Evolutionary conservation across 306 rosid species (phyloP).

Genomic region (Inga oerstediana): DNA sequence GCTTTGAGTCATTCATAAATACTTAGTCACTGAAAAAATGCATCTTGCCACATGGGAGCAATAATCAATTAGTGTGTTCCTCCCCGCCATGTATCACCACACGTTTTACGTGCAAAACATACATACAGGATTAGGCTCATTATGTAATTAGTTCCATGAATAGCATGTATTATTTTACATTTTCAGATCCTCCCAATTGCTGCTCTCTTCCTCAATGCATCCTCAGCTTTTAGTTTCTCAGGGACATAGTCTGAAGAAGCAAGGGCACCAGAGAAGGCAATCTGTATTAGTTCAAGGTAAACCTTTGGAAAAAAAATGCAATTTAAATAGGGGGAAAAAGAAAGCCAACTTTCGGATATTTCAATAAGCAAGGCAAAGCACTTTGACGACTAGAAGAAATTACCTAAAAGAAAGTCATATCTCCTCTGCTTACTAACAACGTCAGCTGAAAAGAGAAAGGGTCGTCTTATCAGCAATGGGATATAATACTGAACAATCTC

Average conservation of each 20-base stretch:
- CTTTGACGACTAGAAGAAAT: slow-evolving; percentile 18
- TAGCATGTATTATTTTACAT: neutral
- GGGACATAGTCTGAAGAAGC: slow-evolving; percentile 54
- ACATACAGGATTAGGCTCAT: slow-evolving; percentile 20
- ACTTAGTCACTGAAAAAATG: slow-evolving; percentile 1
- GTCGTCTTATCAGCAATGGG: slow-evolving; percentile 17
- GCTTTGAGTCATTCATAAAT: slow-evolving; percentile 22
- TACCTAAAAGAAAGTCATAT: slow-evolving; percentile 94
- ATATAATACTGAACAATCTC: slow-evolving; percentile 22
- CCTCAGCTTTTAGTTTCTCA: slow-evolving; percentile 51
- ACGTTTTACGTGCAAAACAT: neutral
- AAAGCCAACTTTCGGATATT: neutral
- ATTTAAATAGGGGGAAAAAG: neutral
- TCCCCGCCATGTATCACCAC: neutral
- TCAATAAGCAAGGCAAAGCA: slow-evolving; percentile 11
- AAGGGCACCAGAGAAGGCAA: slow-evolving; percentile 1
- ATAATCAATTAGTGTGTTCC: slow-evolving; percentile 21
- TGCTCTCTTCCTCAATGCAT: slow-evolving; percentile 51
- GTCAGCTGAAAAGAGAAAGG: slow-evolving; percentile 64
- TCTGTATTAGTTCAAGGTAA: slow-evolving; percentile 8
- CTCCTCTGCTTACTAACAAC: slow-evolving; percentile 65
- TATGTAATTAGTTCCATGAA: neutral
- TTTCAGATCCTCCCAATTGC: slow-evolving; percentile 28
- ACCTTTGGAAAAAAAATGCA: neutral
- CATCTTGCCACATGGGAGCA: neutral